phyloP scores from a whole-genome alignment of 257 asterid genomes.

The Thymus mandschuricus region DNA sequence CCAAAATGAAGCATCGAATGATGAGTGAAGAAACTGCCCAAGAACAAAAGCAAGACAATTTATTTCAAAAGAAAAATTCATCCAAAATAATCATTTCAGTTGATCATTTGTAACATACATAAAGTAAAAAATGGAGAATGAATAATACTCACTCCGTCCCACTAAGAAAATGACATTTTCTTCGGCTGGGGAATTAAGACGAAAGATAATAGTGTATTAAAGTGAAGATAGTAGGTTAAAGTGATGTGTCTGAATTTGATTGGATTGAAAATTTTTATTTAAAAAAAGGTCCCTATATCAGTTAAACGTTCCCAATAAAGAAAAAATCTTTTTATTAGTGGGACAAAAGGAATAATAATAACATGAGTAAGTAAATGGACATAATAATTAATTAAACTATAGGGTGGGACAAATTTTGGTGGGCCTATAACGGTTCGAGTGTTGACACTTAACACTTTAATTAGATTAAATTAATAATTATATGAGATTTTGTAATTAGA shows the following conservation, averaged over 20 bases:
- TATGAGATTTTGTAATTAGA: background rate
- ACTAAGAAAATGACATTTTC: too few species aligned
- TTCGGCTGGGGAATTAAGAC: too few species aligned
- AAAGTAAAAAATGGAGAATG: too few species aligned
- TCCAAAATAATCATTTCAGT: conserved; percentile 1
- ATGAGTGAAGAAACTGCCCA: background rate
- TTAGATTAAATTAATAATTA: background rate
- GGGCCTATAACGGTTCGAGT: conserved; percentile 27
- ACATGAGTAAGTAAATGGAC: background rate
- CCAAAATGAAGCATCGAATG: conserved; percentile 8
- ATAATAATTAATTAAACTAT: conserved; percentile 30
- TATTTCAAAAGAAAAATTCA: background rate
- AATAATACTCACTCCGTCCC: too few species aligned
- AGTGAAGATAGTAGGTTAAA: too few species aligned
- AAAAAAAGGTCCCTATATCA: too few species aligned
- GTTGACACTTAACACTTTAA: conserved; percentile 29
- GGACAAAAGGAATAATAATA: background rate
- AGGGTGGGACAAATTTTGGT: conserved; percentile 30
- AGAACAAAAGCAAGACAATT: background rate
- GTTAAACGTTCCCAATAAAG: too few species aligned
- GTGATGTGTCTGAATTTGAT: too few species aligned
- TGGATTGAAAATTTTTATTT: too few species aligned
- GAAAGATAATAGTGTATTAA: too few species aligned
- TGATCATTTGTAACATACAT: background rate
- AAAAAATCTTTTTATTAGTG: too few species aligned